Base-by-base conservation (phyloP, 179 eudicot species). In the Corrigiola litoralis region DNA sequence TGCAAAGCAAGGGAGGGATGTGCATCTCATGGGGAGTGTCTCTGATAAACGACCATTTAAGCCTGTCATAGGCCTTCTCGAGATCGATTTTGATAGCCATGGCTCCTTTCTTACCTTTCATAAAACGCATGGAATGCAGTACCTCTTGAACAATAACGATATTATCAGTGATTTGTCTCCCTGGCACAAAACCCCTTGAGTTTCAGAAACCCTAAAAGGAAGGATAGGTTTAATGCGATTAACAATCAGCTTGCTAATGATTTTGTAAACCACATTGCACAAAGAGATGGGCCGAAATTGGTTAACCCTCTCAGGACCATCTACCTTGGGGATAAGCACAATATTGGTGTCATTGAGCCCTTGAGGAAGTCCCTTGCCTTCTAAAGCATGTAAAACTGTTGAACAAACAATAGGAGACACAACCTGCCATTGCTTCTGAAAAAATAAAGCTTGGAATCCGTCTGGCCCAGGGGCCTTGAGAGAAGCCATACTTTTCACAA, bases 41-140 rank as follows among this genome's bases (percentile, higher is more conserved):
- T 10, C 31, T 11, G 2, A 67, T 41, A 4, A 67, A 67, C 7
- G 8, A 0, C 56, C 58, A 58, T 12, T 5, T 2, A 0, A 57
- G 20, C 0, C 63, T 5, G 5, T 55, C 71, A 12, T 67, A 56
- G 0, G 55, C 71, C 3, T 56, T 41, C 13, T 27, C 42, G 0
- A 67, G 42, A 21, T 67, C 63, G 16, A 53, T n/a, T 13, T 66
- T 66, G 20, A 66, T 42, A 1, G 31, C 42, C 56, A 66, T 66
- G 2, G 11, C 4, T 2, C 53, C 24, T 5, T 13, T 31, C 3
- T 17, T n/a, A 21, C 41, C 12, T 4, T 6, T 28, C 16, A 3
- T 53, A 3, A 3, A 6, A 18, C 29, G 16, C 52, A 66, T 38
- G 0, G 70, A 6, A 31, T 66, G 62, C 1, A 66, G 14, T 0